Evolutionary conservation across 352 stramenopile genomes (phyloP).

Genomic region (Peronospora farinosa): DNA sequence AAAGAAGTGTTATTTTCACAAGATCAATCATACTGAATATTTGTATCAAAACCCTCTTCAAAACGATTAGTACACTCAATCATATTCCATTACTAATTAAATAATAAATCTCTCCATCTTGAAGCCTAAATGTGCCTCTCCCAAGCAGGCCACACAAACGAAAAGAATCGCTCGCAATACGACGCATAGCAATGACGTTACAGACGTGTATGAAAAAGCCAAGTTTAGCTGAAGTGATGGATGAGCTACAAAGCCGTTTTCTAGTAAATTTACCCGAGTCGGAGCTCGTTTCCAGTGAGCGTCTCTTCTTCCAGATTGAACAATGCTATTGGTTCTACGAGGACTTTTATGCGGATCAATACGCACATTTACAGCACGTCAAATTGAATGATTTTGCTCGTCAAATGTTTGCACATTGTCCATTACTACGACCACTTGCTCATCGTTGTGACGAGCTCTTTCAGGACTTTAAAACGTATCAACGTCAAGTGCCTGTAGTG

Average conservation of each 20-base stretch:
- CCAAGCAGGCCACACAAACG: constrained; percentile 15
- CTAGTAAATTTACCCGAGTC: constrained; percentile 90
- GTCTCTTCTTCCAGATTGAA: constrained; percentile 97
- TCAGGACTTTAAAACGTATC: constrained; percentile 91
- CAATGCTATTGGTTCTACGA: constrained; percentile 98
- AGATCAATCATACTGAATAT: not conserved
- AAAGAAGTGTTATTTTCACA: not conserved
- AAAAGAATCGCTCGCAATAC: constrained; percentile 15
- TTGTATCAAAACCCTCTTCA: not conserved
- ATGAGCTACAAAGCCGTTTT: constrained; percentile 94
- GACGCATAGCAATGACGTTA: constrained; percentile 15
- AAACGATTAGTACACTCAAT: not conserved
- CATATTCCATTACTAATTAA: not conserved
- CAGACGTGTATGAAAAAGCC: constrained; percentile 40
- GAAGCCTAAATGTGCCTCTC: constrained; percentile 6
- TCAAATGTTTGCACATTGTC: constrained; percentile 90
- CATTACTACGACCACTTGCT: constrained; percentile 77
- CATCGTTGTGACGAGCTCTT: constrained; percentile 89
- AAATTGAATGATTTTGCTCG: constrained; percentile 91
- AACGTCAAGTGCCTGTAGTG: constrained; percentile 91
- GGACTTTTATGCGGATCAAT: constrained; percentile 92
- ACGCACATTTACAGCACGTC: constrained; percentile 81
- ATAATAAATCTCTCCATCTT: constrained; percentile 1
- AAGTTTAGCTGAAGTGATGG: constrained; percentile 87
- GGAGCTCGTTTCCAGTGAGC: constrained; percentile 87